phyloP scores from a whole-genome alignment of 176 grass and related monocot species.

The Triticum urartu region DNA sequence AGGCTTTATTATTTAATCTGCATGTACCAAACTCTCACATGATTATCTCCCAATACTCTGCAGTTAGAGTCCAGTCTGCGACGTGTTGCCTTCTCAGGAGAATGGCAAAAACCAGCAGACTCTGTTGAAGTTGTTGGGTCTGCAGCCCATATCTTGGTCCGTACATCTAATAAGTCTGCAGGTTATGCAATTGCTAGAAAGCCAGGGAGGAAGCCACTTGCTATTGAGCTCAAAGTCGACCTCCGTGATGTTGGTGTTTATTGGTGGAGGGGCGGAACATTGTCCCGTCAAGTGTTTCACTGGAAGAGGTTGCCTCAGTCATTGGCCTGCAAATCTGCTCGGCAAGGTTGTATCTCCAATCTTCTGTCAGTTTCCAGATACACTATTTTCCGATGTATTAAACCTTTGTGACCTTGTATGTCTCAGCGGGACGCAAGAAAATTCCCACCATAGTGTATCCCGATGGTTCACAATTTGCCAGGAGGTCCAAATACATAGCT shows the following conservation, averaged over 20 bases:
- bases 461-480: constrained; percentile 79
- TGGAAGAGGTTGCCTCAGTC: constrained; percentile 89
- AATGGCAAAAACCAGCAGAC: constrained; percentile 92
- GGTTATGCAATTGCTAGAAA: constrained; percentile 55
- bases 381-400: constrained; percentile 11
- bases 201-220: constrained; percentile 59
- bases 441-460: constrained; percentile 84
- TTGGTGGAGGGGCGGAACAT: constrained; percentile 93
- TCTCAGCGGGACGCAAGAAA: constrained; percentile 80
- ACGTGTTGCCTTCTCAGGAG: constrained; percentile 55
- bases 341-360: constrained; percentile 78
- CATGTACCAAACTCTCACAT: constrained; percentile 4
- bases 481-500: constrained; percentile 80
- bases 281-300: constrained; percentile 86
- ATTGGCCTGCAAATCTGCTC: constrained; percentile 62
- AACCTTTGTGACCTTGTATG: constrained; percentile 37
- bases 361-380: constrained; percentile 9
- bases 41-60: constrained; percentile 28
- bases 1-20: constrained; percentile 15
- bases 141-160: constrained; percentile 66
- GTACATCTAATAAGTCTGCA: constrained; percentile 50
- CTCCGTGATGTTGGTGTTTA: constrained; percentile 64
- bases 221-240: constrained; percentile 50
- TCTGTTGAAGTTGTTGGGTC: constrained; percentile 84
- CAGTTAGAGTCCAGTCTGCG: constrained; percentile 92